These are phyloP conservation scores for Kodamaea kakaduensis DNA, from an alignment of 805 yeast species.

Conservation along the genomic window DNA sequence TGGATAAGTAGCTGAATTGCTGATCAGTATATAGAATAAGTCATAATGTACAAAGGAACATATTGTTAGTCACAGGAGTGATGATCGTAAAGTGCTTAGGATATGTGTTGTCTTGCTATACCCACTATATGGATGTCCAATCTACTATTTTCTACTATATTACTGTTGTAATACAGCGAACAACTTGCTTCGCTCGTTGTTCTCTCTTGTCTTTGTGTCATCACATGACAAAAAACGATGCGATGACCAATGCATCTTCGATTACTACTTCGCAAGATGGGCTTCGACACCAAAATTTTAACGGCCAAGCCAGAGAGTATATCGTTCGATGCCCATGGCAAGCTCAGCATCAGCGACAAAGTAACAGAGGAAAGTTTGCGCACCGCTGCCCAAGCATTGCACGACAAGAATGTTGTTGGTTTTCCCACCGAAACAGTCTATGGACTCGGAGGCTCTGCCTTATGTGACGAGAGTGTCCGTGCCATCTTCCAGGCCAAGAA, in stretches of 20 bases:
- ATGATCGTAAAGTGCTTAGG: too few species aligned
- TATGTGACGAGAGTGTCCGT: constrained; percentile 65
- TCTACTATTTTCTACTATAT: too few species aligned
- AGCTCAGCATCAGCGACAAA: constrained; percentile 43
- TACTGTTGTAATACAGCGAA: too few species aligned
- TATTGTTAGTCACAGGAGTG: too few species aligned
- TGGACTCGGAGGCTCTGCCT: constrained; percentile 88
- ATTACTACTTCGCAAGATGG: constrained; percentile 2
- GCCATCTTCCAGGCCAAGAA: constrained; percentile 85
- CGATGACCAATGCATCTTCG: constrained; percentile 6
- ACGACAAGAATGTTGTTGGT: constrained; percentile 62
- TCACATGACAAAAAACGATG: constrained; percentile 2
- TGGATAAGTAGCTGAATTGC: too few species aligned
- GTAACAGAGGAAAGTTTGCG: constrained; percentile 47
- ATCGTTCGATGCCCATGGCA: constrained; percentile 40
- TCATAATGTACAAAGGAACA: too few species aligned
- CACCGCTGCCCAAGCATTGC: constrained; percentile 57
- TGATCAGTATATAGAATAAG: too few species aligned
- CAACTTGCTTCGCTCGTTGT: too few species aligned
- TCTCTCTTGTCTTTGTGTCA: too few species aligned
- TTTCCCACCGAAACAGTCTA: constrained; percentile 98
- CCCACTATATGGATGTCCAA: too few species aligned
- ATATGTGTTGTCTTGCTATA: too few species aligned
- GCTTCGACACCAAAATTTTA: constrained; percentile 36
- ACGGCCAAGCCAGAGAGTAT: constrained; percentile 54